phyloP scores from a whole-genome alignment of 495 filamentous ascomycete species.

The Aspergillus sparsus region DNA sequence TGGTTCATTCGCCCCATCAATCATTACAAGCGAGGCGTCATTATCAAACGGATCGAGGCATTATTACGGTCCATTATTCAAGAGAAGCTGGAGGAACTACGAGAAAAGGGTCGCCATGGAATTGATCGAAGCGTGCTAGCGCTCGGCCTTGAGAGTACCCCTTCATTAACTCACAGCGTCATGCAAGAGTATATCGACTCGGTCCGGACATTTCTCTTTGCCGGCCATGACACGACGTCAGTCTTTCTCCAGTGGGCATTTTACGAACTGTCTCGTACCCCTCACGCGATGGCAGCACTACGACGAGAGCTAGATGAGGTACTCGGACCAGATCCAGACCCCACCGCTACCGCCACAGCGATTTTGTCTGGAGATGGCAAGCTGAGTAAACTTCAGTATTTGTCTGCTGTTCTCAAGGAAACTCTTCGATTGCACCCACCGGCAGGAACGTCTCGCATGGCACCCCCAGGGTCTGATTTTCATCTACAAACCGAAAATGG shows the following conservation, averaged over 20 bases:
- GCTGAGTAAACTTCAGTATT: constrained; percentile 45
- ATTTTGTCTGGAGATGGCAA: constrained; percentile 13
- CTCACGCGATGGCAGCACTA: constrained; percentile 37
- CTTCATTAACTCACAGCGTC: neutral
- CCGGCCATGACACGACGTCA: constrained; percentile 43
- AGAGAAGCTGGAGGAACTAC: constrained; percentile 12
- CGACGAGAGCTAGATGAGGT: constrained; percentile 47
- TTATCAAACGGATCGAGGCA: neutral
- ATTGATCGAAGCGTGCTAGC: constrained; percentile 14
- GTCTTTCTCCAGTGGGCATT: constrained; percentile 38
- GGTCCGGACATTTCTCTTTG: constrained; percentile 36
- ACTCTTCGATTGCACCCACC: constrained; percentile 47
- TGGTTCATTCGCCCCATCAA: neutral
- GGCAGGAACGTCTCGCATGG: constrained; percentile 39
- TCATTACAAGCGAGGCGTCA: neutral
- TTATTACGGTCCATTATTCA: neutral
- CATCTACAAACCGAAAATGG: constrained; percentile 33
- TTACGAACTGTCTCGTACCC: constrained; percentile 52
- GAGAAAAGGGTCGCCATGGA: neutral
- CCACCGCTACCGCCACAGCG: constrained; percentile 13
- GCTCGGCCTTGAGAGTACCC: constrained; percentile 12
- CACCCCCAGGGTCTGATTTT: constrained; percentile 29
- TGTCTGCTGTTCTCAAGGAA: constrained; percentile 52
- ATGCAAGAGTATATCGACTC: constrained; percentile 26
- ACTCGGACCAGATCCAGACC: constrained; percentile 29